phyloP scores from a whole-genome alignment of 306 rosid species.

The Casuarina equisetifolia region DNA sequence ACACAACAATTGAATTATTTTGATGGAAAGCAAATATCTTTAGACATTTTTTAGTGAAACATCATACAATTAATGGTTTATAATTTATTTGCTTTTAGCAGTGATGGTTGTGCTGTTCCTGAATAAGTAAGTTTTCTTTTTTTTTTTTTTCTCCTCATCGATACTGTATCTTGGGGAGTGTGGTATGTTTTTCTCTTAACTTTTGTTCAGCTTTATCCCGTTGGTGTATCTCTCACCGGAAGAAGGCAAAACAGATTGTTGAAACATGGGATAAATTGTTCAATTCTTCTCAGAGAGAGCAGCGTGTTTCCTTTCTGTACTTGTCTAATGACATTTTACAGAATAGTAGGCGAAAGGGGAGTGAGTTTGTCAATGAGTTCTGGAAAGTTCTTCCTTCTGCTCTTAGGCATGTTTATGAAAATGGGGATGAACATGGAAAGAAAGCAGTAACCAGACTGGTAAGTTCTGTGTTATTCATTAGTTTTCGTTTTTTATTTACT shows the following conservation, averaged over 20 bases:
- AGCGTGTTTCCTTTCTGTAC: slow-evolving; percentile 67
- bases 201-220: slow-evolving; percentile 68
- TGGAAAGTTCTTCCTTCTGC: slow-evolving; percentile 91
- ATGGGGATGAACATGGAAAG: slow-evolving; percentile 65
- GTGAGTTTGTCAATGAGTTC: slow-evolving; percentile 89
- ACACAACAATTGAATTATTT: slow-evolving; percentile 1
- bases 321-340: slow-evolving; percentile 91
- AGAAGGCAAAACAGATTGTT: slow-evolving; percentile 75
- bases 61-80: slow-evolving; percentile 4
- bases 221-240: slow-evolving; percentile 82
- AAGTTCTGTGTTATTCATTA: slow-evolving; percentile 31
- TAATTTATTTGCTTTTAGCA: not conserved
- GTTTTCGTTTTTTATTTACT: slow-evolving; percentile 3
- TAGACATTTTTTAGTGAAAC: slow-evolving; percentile 14
- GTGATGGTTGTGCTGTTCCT: slow-evolving; percentile 9
- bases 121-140: not conserved
- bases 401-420: slow-evolving; percentile 61
- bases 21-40: slow-evolving; percentile 6
- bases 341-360: slow-evolving; percentile 88
- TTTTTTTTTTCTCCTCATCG: slow-evolving; percentile 7
- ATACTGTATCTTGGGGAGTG: slow-evolving; percentile 17
- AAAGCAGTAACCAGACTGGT: slow-evolving; percentile 75
- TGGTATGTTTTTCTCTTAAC: slow-evolving; percentile 46
- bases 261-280: slow-evolving; percentile 85
- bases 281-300: slow-evolving; percentile 77